Evolutionary conservation across 1,139 yeast species (phyloP).

Genomic region (Geotrichum reessii): DNA sequence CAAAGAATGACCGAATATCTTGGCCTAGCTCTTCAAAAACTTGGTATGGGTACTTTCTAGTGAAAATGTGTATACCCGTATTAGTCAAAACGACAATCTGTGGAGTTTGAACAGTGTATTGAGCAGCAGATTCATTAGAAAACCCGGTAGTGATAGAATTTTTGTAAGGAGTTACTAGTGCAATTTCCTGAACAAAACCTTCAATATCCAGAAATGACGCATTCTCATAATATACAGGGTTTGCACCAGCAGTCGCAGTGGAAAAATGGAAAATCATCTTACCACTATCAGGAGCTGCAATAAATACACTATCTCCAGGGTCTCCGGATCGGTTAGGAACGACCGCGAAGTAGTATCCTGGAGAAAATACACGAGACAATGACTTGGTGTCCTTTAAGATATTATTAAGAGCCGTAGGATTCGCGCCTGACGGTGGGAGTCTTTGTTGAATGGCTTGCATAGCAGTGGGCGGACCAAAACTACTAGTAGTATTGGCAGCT

Average conservation of each 20-base stretch:
- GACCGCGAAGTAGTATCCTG: conserved; percentile 70
- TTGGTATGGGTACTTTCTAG: conserved; percentile 73
- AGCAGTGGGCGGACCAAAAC: conserved; percentile 30
- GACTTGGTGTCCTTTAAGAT: conserved; percentile 38
- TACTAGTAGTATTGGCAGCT: conserved; percentile 30
- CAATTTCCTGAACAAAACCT: conserved; percentile 66
- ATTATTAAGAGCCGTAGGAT: conserved; percentile 26
- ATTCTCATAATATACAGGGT: conserved; percentile 63
- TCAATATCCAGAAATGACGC: conserved; percentile 67
- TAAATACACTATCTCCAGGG: conserved; percentile 50
- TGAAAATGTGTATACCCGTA: conserved; percentile 69
- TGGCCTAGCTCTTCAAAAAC: conserved; percentile 64
- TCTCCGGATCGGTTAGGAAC: conserved; percentile 29
- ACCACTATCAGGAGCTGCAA: conserved; percentile 80
- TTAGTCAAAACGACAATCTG: conserved; percentile 78
- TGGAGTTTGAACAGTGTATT: conserved; percentile 51
- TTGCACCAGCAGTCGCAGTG: conserved; percentile 34
- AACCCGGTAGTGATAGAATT: conserved; percentile 69
- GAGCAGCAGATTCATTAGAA: conserved; percentile 78
- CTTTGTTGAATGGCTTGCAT: conserved; percentile 37
- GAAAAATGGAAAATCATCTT: conserved; percentile 51
- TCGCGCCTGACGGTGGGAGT: conserved; percentile 34
- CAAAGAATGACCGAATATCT: conserved; percentile 49
- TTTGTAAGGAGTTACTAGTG: conserved; percentile 63
- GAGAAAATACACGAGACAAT: conserved; percentile 57